Percentiles rank a stretch among this genome's conserved stretches.
These are phyloP conservation scores for Lolium multiflorum DNA, from an alignment of 176 grass and related monocot species.

Conservation along the genomic window DNA sequence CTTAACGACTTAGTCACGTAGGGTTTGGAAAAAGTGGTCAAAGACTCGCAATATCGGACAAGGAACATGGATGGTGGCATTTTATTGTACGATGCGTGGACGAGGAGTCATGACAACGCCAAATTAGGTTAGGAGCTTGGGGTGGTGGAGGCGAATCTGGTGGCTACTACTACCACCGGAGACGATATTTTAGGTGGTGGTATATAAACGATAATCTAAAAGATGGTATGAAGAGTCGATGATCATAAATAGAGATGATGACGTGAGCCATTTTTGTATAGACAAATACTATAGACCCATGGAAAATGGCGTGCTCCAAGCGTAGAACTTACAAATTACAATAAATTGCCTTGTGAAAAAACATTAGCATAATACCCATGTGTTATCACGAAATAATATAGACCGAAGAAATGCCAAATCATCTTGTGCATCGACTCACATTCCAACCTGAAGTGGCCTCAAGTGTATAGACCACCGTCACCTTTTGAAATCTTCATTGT, in stretches of 20 bases:
- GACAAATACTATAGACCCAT: background rate
- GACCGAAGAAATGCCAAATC: background rate
- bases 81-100: background rate
- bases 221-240: background rate
- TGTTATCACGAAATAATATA: too few relatives aligned
- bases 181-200: background rate
- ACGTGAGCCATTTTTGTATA: background rate
- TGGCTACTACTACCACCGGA: accelerated
- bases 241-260: background rate
- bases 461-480: too few relatives aligned
- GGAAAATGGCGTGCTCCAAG: background rate
- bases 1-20: background rate
- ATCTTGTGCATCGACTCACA: background rate
- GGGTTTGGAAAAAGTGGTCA: background rate
- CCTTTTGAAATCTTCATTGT: too few relatives aligned
- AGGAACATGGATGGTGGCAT: background rate
- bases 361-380: too few relatives aligned
- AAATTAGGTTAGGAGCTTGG: background rate
- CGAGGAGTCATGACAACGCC: too few relatives aligned
- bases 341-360: too few relatives aligned
- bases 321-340: background rate
- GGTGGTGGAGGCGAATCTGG: background rate
- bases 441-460: too few relatives aligned
- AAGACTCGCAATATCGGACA: background rate
- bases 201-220: background rate